Evolutionary conservation across 768 basidiomycete genomes (phyloP).

Genomic region (Neoboletus subvelutipes): DNA sequence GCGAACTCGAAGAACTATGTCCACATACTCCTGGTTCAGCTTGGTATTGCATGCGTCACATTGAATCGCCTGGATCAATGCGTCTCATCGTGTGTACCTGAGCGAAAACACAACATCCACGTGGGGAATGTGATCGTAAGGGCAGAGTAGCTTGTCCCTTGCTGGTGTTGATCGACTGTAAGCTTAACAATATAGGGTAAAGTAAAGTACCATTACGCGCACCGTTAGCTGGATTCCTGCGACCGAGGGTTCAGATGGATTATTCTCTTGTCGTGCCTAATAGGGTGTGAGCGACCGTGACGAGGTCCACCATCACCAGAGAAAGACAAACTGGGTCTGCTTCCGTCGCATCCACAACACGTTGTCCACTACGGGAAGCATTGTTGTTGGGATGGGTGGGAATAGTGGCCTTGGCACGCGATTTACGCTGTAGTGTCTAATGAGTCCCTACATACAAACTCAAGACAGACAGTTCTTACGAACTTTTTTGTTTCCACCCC

Average conservation of each 20-base stretch:
- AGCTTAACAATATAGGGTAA: neutral
- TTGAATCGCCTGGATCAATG: neutral
- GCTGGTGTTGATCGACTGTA: neutral
- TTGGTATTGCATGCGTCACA: neutral
- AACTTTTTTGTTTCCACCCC: neutral
- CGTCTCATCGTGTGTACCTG: neutral
- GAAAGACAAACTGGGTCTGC: neutral
- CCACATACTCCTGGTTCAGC: no score
- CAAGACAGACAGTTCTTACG: no score
- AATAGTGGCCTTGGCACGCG: neutral
- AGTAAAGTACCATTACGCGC: neutral
- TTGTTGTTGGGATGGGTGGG: no score
- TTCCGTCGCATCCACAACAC: neutral
- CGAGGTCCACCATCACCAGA: neutral
- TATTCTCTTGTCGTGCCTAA: neutral
- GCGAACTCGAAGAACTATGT: no score
- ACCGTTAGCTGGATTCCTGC: neutral
- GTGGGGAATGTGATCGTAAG: neutral
- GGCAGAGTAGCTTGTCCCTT: neutral
- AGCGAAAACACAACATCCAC: neutral
- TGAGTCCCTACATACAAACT: neutral
- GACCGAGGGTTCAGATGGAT: neutral
- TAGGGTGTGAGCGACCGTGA: neutral
- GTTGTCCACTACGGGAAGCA: neutral
- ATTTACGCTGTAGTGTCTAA: neutral